These are phyloP conservation scores for Backusella circina DNA, from an alignment of 192 early-diverging fungal species.

Conservation along the genomic window DNA sequence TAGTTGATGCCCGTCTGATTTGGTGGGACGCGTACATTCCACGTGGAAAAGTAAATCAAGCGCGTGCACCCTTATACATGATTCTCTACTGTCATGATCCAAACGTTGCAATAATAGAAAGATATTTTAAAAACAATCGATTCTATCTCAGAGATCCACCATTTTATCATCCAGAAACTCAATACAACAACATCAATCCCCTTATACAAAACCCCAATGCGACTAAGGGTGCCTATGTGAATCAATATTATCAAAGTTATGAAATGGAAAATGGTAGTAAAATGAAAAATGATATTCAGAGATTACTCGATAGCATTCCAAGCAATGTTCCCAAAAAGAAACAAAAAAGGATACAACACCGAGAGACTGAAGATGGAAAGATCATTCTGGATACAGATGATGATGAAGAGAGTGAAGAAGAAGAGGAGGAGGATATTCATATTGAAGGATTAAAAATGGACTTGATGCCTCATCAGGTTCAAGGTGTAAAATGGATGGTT, in stretches of 20 bases:
- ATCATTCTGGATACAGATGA: slow-evolving; percentile 11
- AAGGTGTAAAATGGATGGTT: slow-evolving; percentile 36
- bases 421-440: not conserved
- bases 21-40: slow-evolving; percentile 41
- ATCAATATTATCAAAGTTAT: not conserved
- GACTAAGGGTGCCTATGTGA: not conserved
- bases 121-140: not conserved
- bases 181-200: slow-evolving; percentile 8
- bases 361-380: not conserved
- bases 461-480: slow-evolving; percentile 29
- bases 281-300: slow-evolving; percentile 18
- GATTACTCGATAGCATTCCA: slow-evolving; percentile 28
- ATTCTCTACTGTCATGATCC: slow-evolving; percentile 27
- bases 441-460: slow-evolving; percentile 15
- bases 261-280: slow-evolving; percentile 3
- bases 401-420: not conserved
- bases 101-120: not conserved
- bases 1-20: slow-evolving; percentile 16
- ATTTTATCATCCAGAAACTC: slow-evolving; percentile 21
- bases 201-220: not conserved
- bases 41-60: slow-evolving; percentile 12
- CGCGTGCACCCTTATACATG: slow-evolving; percentile 27
- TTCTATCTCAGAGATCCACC: slow-evolving; percentile 21
- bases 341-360: not conserved
- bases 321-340: slow-evolving; percentile 8